A percentile compares a stretch with the other conserved stretches of the same genome.
phyloP scores from a whole-genome alignment of 2,329 filamentous ascomycete genomes.

The Chrysoporthe puriensis region DNA sequence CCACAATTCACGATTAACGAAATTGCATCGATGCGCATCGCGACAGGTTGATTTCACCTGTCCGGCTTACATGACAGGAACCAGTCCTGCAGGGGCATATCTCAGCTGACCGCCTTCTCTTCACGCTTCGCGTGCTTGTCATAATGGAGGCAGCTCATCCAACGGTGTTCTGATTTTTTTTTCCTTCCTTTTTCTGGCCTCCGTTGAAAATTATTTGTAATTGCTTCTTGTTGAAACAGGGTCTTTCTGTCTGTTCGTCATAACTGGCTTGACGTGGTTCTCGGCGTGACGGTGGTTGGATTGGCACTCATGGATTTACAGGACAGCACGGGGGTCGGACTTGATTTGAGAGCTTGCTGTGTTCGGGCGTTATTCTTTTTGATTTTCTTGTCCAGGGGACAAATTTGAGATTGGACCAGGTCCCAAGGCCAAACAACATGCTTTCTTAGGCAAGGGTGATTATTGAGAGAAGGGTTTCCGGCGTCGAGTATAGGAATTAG shows the following conservation, averaged over 20 bases:
- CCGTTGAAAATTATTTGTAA: slow-evolving; percentile 10
- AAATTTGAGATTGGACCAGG: slow-evolving; percentile 15
- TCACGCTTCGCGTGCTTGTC: slow-evolving; percentile 3
- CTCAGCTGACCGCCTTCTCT: not conserved
- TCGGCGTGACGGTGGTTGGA: slow-evolving; percentile 3
- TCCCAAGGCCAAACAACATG: slow-evolving; percentile 10
- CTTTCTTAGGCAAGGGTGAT: not conserved
- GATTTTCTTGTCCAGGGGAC: not conserved
- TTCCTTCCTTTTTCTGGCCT: not conserved
- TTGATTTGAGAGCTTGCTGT: not conserved
- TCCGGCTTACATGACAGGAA: not conserved
- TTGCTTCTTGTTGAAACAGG: slow-evolving; percentile 1
- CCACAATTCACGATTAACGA: slow-evolving; percentile 38
- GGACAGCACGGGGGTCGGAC: slow-evolving; percentile 2
- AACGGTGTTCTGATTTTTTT: slow-evolving; percentile 7
- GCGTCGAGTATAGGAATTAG: not conserved
- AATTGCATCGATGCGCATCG: slow-evolving; percentile 28
- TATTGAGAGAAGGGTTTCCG: not conserved
- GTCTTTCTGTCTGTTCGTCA: not conserved
- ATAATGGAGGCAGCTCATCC: not conserved
- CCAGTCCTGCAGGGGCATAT: slow-evolving; percentile 1
- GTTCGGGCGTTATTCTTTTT: not conserved
- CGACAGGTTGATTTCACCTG: not conserved
- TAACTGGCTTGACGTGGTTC: not conserved
- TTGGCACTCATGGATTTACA: slow-evolving; percentile 2